Base-by-base conservation (phyloP, 2,329 filamentous ascomycete species). In the Thielaviopsis euricoi region DNA sequence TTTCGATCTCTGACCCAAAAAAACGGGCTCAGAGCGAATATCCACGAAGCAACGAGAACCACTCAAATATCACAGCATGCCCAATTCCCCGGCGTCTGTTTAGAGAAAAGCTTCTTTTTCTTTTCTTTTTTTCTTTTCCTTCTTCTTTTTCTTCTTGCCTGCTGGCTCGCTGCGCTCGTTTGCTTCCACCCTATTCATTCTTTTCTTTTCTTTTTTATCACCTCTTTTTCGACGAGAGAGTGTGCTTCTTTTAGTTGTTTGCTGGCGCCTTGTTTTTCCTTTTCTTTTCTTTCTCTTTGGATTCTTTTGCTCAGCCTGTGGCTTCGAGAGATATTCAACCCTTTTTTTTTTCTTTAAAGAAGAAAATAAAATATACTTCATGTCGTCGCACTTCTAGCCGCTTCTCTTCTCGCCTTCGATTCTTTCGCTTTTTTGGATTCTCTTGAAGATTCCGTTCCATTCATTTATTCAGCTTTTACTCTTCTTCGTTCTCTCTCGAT, bases 101-200 rank as follows among this genome's bases (percentile, higher is more conserved):
- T 43, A 43, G 37, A 43, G 12, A 6, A n/a, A 7, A 43, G 17
- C 33, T 50, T 55, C 48, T 52, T 48, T 58, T 19, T 43, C 48
- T 52, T 46, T 17, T 54, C 46, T 58, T 54, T 58, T 21, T 58
- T 48, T 37, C 19, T 52, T 40, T 33, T 19, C 13, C 23, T 52
- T 29, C 22, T 56, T 49, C 33, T 29, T 49, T 48, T 62, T 52
- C 26, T 22, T 51, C 48, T 33, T 49, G 48, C 13, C 52, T 33
- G 29, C 22, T 48, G 29, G 29, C 29, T 33, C 29, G 29, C 29
- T 33, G 29, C 29, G 29, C 29, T 33, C 29, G 29, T 33, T 33
- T 33, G 29, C n/a, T 23, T 19, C 22, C 26, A 7, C 17, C 12
- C 22, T 23, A 43, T 21, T 25, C 26, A 15, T 23, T 55, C 15